These are phyloP conservation scores for Mycena latifolia DNA, from an alignment of 768 basidiomycete species.

Conservation along the genomic window DNA sequence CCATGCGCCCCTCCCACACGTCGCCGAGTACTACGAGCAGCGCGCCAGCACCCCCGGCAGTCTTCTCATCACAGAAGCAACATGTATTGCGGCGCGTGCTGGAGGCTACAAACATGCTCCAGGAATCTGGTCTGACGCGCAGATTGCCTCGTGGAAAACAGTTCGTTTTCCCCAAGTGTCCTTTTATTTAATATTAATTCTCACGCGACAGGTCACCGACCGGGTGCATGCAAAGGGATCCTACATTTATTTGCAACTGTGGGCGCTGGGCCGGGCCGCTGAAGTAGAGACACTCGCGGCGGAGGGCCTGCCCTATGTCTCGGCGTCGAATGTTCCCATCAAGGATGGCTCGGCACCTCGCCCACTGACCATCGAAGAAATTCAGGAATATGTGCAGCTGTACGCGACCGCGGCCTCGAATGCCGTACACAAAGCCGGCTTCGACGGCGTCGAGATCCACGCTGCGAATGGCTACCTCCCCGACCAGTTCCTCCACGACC, in stretches of 20 bases:
- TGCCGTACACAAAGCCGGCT: too few relatives aligned
- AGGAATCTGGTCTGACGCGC: slow-evolving; percentile 57
- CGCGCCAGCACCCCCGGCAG: slow-evolving; percentile 45
- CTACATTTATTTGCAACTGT: slow-evolving; percentile 60
- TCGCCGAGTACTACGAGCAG: too few relatives aligned
- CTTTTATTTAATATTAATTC: neutral
- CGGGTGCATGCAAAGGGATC: too few relatives aligned
- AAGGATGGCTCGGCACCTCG: slow-evolving; percentile 34
- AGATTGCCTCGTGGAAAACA: too few relatives aligned
- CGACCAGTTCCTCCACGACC: slow-evolving; percentile 55
- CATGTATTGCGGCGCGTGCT: slow-evolving; percentile 46
- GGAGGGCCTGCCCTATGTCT: slow-evolving; percentile 45
- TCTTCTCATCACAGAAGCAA: slow-evolving; percentile 54
- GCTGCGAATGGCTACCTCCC: slow-evolving; percentile 47
- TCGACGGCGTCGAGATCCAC: too few relatives aligned
- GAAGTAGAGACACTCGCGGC: slow-evolving; percentile 39
- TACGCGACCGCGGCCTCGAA: too few relatives aligned
- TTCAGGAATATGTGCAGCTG: too few relatives aligned
- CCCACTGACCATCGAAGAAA: too few relatives aligned
- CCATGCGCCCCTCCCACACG: slow-evolving; percentile 33
- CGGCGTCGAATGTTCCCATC: slow-evolving; percentile 40
- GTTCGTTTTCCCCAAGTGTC: slow-evolving; percentile 36
- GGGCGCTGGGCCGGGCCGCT: slow-evolving; percentile 59
- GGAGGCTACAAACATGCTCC: slow-evolving; percentile 50
- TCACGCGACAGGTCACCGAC: slow-evolving; percentile 19